These are phyloP conservation scores for Teratosphaeria zuluensis DNA, from an alignment of 2,329 filamentous ascomycete genomes.

Conservation along the genomic window DNA sequence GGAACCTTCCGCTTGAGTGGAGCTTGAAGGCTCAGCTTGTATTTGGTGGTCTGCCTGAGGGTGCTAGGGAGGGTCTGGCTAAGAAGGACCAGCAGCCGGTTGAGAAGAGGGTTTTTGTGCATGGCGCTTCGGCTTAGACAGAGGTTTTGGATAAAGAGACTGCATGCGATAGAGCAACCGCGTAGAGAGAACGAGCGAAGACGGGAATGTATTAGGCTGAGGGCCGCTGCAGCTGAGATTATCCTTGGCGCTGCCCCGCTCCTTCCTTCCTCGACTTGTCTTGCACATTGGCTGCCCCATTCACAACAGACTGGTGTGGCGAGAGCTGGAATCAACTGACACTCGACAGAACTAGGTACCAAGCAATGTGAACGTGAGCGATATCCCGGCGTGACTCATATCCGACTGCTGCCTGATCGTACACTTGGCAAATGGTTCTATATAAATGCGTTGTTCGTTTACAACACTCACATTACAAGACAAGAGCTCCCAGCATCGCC, in stretches of 20 bases:
- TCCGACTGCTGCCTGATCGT: background rate
- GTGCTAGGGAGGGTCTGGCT: constrained; percentile 35
- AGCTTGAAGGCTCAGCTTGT: constrained; percentile 74
- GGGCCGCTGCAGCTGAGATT: background rate
- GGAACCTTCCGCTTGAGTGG: constrained; percentile 65
- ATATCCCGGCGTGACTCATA: background rate
- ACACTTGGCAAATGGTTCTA: background rate
- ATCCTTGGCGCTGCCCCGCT: background rate
- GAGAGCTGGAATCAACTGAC: too few species aligned
- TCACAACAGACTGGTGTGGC: background rate
- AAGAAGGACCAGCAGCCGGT: constrained; percentile 20
- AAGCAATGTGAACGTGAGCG: background rate
- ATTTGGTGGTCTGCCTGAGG: constrained; percentile 42
- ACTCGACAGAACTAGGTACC: background rate
- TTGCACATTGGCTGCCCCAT: background rate
- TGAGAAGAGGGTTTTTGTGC: constrained; percentile 21
- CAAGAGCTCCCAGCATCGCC: background rate
- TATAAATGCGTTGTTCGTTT: background rate
- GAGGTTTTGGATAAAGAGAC: background rate
- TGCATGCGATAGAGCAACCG: background rate
- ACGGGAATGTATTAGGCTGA: background rate
- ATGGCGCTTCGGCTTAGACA: constrained; percentile 12
- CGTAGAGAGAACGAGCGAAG: background rate
- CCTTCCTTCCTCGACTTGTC: background rate
- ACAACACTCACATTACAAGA: background rate